These are phyloP conservation scores for Fusarium tupiense DNA, from an alignment of 2,329 filamentous ascomycete species.

Conservation along the genomic window DNA sequence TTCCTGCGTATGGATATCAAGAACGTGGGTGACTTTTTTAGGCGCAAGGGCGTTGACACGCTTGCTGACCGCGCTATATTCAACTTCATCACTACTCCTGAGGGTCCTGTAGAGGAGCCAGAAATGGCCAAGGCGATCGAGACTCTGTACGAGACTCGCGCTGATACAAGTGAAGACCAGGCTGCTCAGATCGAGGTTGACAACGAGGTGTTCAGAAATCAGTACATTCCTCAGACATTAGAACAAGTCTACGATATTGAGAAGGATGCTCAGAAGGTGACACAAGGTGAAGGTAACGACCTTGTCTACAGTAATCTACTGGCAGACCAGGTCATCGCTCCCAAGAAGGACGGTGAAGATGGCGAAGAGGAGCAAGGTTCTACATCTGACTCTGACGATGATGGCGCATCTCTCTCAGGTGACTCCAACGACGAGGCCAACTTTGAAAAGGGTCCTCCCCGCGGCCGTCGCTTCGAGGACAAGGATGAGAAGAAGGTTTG, in stretches of 20 bases:
- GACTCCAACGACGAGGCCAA: slow-evolving; percentile 59
- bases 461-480: slow-evolving; percentile 88
- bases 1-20: slow-evolving; percentile 99
- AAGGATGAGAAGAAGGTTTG: slow-evolving; percentile 85
- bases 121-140: slow-evolving; percentile 71
- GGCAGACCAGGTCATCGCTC: slow-evolving; percentile 69
- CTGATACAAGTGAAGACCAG: slow-evolving; percentile 59
- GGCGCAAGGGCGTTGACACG: slow-evolving; percentile 82
- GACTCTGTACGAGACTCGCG: slow-evolving; percentile 69
- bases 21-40: slow-evolving; percentile 94
- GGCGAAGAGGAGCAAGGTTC: slow-evolving; percentile 49
- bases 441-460: slow-evolving; percentile 74
- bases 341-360: slow-evolving; percentile 51
- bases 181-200: slow-evolving; percentile 76
- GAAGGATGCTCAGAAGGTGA: slow-evolving; percentile 83
- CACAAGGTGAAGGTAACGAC: slow-evolving; percentile 76
- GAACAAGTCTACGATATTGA: slow-evolving; percentile 98
- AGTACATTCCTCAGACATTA: slow-evolving; percentile 95
- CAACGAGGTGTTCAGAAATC: slow-evolving; percentile 91
- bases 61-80: slow-evolving; percentile 84
- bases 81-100: slow-evolving; percentile 77
- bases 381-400: slow-evolving; percentile 57
- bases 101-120: slow-evolving; percentile 69
- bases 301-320: slow-evolving; percentile 88
- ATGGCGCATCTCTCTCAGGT: slow-evolving; percentile 58